Percentiles rank a stretch among this genome's conserved stretches.
Evolutionary conservation across 192 early-diverging fungal species (phyloP).

Genomic region (Coemansia sp.): DNA sequence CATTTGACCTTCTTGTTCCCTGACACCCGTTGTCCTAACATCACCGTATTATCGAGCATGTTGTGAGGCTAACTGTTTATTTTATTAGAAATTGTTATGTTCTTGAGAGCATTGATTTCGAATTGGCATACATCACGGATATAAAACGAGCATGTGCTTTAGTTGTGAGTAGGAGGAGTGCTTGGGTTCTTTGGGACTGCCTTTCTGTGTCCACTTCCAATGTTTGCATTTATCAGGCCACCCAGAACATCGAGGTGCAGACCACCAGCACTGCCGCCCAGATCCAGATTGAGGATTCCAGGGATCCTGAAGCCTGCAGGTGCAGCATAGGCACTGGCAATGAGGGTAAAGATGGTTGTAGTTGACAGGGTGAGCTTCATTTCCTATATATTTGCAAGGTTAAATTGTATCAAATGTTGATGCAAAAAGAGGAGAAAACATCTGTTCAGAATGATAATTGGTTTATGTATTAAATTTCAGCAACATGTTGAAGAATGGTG

Average conservation of each 20-base stretch:
- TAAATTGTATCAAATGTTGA: background rate
- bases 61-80: too few species aligned
- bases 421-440: background rate
- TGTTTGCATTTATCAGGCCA: conserved; percentile 32
- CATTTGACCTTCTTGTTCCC: too few species aligned
- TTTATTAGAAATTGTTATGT: too few species aligned
- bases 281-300: conserved; percentile 35
- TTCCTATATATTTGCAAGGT: background rate
- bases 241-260: conserved; percentile 36
- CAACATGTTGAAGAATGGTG: background rate
- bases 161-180: background rate
- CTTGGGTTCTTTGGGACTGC: background rate
- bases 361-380: conserved; percentile 15
- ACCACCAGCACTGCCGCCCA: conserved; percentile 12
- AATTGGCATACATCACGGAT: too few species aligned
- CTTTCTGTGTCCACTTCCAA: conserved; percentile 11
- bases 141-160: background rate
- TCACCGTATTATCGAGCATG: too few species aligned
- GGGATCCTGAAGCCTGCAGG: conserved; percentile 32
- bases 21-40: too few species aligned
- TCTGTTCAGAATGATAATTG: background rate
- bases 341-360: conserved; percentile 5
- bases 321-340: conserved; percentile 11
- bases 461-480: background rate
- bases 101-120: too few species aligned